These are phyloP conservation scores for Xylariaceae sp. DNA, from an alignment of 2,329 filamentous ascomycete genomes.

Conservation along the genomic window DNA sequence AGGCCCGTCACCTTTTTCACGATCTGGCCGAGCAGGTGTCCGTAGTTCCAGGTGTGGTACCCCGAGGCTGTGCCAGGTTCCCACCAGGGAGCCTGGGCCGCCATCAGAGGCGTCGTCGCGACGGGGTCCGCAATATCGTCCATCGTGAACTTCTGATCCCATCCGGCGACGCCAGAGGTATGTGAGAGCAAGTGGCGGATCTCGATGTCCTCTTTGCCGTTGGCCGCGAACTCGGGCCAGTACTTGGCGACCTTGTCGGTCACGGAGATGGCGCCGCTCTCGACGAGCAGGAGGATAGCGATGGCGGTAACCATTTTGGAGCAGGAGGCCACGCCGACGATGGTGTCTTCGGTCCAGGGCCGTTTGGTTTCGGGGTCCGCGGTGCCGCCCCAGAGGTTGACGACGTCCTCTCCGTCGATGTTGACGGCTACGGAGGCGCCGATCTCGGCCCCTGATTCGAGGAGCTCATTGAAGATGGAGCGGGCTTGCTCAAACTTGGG, in stretches of 20 bases:
- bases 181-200: slow-evolving; percentile 39
- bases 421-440: slow-evolving; percentile 40
- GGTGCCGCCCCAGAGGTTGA: slow-evolving; percentile 40
- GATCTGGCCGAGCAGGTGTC: slow-evolving; percentile 40
- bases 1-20: slow-evolving; percentile 38
- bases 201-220: slow-evolving; percentile 36
- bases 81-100: slow-evolving; percentile 39
- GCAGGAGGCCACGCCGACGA: slow-evolving; percentile 35
- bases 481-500: slow-evolving; percentile 35
- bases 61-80: slow-evolving; percentile 37
- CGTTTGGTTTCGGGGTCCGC: slow-evolving; percentile 27
- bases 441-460: slow-evolving; percentile 37
- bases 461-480: slow-evolving; percentile 30
- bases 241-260: slow-evolving; percentile 36
- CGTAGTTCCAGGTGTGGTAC: slow-evolving; percentile 38
- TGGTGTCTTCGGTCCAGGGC: slow-evolving; percentile 36
- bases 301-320: slow-evolving; percentile 36
- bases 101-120: slow-evolving; percentile 32
- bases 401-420: slow-evolving; percentile 34
- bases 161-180: slow-evolving; percentile 32
- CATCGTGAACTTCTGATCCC: slow-evolving; percentile 30
- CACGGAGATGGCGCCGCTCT: slow-evolving; percentile 35
- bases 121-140: slow-evolving; percentile 33
- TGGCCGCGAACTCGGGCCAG: slow-evolving; percentile 41
- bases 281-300: slow-evolving; percentile 35